Conservation (phyloP, 768 basidiomycete species). For the Termitomyces sp. region DNA sequence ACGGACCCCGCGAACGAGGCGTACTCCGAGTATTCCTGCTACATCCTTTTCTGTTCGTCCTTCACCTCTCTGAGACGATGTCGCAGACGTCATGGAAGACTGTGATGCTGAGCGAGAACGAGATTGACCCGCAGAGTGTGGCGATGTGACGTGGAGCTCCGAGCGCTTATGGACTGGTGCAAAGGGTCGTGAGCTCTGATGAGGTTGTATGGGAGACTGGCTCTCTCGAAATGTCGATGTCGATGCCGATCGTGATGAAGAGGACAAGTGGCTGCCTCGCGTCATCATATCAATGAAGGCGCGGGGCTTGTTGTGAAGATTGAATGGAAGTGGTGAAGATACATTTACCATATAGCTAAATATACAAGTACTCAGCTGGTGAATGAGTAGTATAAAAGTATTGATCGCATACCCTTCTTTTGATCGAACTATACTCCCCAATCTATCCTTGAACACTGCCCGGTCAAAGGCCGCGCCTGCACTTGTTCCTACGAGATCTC, state of each 20-base stretch:
- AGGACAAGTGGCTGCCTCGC: conserved; percentile 14
- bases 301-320: conserved; percentile 40
- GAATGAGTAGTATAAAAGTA: background rate
- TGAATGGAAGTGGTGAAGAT: conserved; percentile 49
- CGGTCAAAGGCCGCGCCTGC: conserved; percentile 30
- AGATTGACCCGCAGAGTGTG: conserved; percentile 15
- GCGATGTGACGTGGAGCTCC: conserved; percentile 13
- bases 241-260: conserved; percentile 22
- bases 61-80: conserved; percentile 5
- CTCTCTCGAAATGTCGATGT: conserved; percentile 15
- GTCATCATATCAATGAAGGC: conserved; percentile 13
- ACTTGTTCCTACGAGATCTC: background rate
- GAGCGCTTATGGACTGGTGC: conserved; percentile 2
- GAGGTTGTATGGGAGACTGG: conserved; percentile 11
- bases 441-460: conserved; percentile 42
- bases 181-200: background rate
- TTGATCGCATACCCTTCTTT: conserved; percentile 45
- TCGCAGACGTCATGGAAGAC: conserved; percentile 9
- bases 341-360: conserved; percentile 54
- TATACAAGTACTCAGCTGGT: background rate
- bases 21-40: conserved; percentile 19
- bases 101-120: conserved; percentile 5
- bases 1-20: conserved; percentile 15
- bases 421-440: conserved; percentile 48
- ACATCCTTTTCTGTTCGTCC: background rate